These are phyloP conservation scores for Pyronema domesticum DNA, from an alignment of 495 filamentous ascomycete species.

Conservation along the genomic window DNA sequence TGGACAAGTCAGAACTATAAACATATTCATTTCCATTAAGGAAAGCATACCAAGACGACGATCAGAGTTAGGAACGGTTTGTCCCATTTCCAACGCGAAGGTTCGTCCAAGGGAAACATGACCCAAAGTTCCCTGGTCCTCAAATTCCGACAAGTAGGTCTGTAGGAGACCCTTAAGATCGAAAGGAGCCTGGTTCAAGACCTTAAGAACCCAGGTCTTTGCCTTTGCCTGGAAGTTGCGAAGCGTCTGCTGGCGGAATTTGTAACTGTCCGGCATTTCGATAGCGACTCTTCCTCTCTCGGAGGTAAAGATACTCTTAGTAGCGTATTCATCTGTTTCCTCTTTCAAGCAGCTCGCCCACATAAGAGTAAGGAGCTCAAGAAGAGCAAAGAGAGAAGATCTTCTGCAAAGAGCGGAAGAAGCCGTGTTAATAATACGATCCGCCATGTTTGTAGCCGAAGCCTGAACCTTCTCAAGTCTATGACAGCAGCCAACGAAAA, in stretches of 20 bases:
- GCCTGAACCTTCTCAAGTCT: slow-evolving; percentile 76
- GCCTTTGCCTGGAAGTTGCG: slow-evolving; percentile 59
- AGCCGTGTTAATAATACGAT: slow-evolving; percentile 63
- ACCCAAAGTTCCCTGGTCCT: slow-evolving; percentile 70
- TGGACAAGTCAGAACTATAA: slow-evolving; percentile 5
- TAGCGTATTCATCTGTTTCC: slow-evolving; percentile 85
- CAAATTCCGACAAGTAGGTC: slow-evolving; percentile 86
- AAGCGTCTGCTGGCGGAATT: slow-evolving; percentile 57
- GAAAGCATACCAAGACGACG: slow-evolving; percentile 45
- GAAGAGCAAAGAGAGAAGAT: slow-evolving; percentile 71
- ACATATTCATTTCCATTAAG: slow-evolving; percentile 8
- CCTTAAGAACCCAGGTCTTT: slow-evolving; percentile 58
- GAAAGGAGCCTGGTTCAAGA: slow-evolving; percentile 72
- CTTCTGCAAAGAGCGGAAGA: slow-evolving; percentile 83
- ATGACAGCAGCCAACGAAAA: slow-evolving; percentile 81
- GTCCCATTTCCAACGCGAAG: slow-evolving; percentile 86
- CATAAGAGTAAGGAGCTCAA: slow-evolving; percentile 82
- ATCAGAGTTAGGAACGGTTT: slow-evolving; percentile 69
- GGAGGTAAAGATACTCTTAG: slow-evolving; percentile 61
- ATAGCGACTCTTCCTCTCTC: slow-evolving; percentile 54
- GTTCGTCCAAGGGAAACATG: slow-evolving; percentile 87
- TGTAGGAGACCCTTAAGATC: slow-evolving; percentile 87
- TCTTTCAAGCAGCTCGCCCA: slow-evolving; percentile 86
- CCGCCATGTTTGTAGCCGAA: slow-evolving; percentile 61
- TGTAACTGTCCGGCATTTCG: slow-evolving; percentile 81